Evolutionary conservation across 1,139 yeast genomes (phyloP).

Genomic region (Suhomyces guaymorum): DNA sequence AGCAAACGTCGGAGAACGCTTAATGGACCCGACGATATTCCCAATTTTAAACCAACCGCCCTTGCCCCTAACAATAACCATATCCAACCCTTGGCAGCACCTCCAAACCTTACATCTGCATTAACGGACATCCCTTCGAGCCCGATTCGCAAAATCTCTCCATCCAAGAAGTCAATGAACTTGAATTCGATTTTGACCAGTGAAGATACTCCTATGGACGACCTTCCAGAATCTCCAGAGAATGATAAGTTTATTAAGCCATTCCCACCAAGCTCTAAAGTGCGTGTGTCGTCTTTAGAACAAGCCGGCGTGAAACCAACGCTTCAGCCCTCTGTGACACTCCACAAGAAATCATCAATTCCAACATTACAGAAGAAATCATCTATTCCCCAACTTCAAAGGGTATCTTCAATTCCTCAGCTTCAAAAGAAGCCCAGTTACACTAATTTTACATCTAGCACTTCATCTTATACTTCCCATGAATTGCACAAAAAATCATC

Average conservation of each 20-base stretch:
- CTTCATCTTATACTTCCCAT: slow-evolving; percentile 6
- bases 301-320: slow-evolving; percentile 34
- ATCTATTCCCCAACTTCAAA: slow-evolving; percentile 16
- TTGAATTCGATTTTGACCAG: slow-evolving; percentile 33
- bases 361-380: slow-evolving; percentile 13
- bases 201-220: slow-evolving; percentile 10
- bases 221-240: slow-evolving; percentile 4
- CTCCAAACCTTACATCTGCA: slow-evolving; percentile 1
- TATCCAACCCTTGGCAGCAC: not conserved
- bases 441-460: slow-evolving; percentile 13
- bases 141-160: slow-evolving; percentile 34
- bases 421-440: slow-evolving; percentile 24
- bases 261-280: slow-evolving; percentile 26
- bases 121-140: slow-evolving; percentile 13
- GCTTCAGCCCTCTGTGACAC: not conserved
- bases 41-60: slow-evolving; percentile 13
- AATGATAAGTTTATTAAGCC: slow-evolving; percentile 26
- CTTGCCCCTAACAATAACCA: too few relatives aligned
- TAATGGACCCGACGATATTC: slow-evolving; percentile 28
- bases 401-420: slow-evolving; percentile 20
- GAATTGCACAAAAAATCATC: slow-evolving; percentile 19
- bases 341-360: slow-evolving; percentile 8
- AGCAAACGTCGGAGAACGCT: slow-evolving; percentile 26
- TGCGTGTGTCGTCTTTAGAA: slow-evolving; percentile 33
- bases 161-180: slow-evolving; percentile 43